Conservation (phyloP, 345 rosid species). For the Citrus unshiu region DNA sequence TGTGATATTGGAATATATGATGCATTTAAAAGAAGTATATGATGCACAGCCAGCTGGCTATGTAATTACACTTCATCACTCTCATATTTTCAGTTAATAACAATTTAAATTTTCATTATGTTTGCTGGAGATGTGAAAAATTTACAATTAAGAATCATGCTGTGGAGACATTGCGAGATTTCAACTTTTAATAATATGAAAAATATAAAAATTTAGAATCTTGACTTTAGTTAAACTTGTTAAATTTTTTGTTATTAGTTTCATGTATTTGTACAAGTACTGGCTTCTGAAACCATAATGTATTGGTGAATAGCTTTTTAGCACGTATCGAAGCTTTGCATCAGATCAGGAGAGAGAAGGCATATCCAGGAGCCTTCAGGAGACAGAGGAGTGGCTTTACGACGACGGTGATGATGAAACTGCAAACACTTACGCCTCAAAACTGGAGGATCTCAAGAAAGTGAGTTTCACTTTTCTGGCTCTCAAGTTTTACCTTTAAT, state of each 20-base stretch:
- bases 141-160: neutral
- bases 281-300: neutral
- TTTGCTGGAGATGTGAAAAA: neutral
- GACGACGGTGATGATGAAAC: conserved; percentile 60
- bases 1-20: neutral
- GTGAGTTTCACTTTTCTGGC: conserved; percentile 17
- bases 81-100: neutral
- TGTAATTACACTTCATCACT: neutral
- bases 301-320: conserved; percentile 39
- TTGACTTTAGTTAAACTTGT: neutral
- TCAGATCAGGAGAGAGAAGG: conserved; percentile 50
- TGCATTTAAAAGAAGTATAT: neutral
- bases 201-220: neutral
- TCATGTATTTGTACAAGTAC: neutral
- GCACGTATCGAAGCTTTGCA: conserved; percentile 48
- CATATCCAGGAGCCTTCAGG: conserved; percentile 46
- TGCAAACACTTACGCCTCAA: conserved; percentile 38
- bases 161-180: neutral
- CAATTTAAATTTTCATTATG: neutral
- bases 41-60: neutral
- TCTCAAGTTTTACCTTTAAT: neutral
- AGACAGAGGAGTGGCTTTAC: conserved; percentile 68
- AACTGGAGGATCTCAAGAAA: conserved; percentile 45
- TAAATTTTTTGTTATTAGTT: neutral
- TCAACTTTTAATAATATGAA: neutral